Base-by-base conservation (phyloP, 495 filamentous ascomycete genomes). In the Annulohypoxylon nitens region DNA sequence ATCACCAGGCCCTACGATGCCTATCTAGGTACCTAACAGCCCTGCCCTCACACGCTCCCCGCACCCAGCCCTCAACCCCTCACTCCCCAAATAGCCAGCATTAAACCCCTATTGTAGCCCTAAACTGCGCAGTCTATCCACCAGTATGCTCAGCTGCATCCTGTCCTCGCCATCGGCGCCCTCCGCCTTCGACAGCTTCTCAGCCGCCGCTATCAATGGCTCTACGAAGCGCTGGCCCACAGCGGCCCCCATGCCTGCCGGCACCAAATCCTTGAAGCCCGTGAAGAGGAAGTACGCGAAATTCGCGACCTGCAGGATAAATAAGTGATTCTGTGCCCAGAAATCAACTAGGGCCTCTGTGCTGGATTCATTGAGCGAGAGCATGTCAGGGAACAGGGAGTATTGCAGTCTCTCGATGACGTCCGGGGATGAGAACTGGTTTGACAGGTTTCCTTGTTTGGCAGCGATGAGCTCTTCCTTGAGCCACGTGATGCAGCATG, bases 401-500 rank as follows among this genome's bases (percentile, higher is more conserved):
- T 86, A 84, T 37, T 85, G 81, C 2, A 86, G 76, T 30, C 75
- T 75, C 55, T 86, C 84, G 48, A 86, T 73, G 11, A 83, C 81
- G 8, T 83, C 81, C 3, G 88, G 83, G 1, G 83, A 86, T 8
- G 88, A 78, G 69, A 93, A 95, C 34, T 92, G 83, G 61, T 88
- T 88, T 66, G 62, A 76, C 69, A 61, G 20, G 16, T 73, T 75
- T 0, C 18, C 14, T 14, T 69, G 65, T 18, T 58, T 65, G 73
- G 88, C 83, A 23, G 82, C 80, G 12, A 95, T 82, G 2, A 95
- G 87, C 78, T 97, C 95, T 58, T 94, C 90, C 77, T 94, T 95
- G 3, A 98, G 82, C 93, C 97, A 98, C 25, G 88, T 87, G 10
- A 98, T 87, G 0, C 95, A 94, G 61, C 89, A 90, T 12, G 91